phyloP scores from a whole-genome alignment of 2,329 filamentous ascomycete genomes.

The Pyrenophora tritici-repentis region DNA sequence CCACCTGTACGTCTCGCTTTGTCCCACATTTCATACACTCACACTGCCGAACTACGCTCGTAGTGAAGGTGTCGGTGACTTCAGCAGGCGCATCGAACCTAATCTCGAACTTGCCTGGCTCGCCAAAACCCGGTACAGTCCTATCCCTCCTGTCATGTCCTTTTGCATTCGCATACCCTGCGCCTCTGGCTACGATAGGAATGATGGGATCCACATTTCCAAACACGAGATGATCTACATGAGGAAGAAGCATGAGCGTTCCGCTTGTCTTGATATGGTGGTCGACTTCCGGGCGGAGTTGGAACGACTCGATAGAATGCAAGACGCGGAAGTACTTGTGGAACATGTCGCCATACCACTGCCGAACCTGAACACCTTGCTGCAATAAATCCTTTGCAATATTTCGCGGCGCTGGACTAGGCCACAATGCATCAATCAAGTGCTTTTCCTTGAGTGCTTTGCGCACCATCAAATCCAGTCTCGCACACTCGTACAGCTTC shows the following conservation, averaged over 20 bases:
- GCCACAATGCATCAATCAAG: constrained; percentile 44
- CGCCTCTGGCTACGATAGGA: constrained; percentile 40
- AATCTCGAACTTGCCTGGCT: constrained; percentile 41
- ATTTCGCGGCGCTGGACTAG: constrained; percentile 36
- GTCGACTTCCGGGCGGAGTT: constrained; percentile 40
- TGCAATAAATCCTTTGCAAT: constrained; percentile 34
- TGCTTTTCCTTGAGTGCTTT: constrained; percentile 48
- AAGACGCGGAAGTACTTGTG: constrained; percentile 43
- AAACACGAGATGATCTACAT: constrained; percentile 42
- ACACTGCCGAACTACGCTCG: constrained; percentile 39
- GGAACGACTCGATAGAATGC: constrained; percentile 39
- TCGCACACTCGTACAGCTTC: constrained; percentile 40
- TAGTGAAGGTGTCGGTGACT: constrained; percentile 37
- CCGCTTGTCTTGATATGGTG: constrained; percentile 35
- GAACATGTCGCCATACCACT: constrained; percentile 48
- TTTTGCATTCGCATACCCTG: constrained; percentile 36
- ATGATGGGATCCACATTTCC: constrained; percentile 42
- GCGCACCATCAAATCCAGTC: constrained; percentile 44
- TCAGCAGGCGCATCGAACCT: constrained; percentile 41
- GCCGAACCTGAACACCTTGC: constrained; percentile 41
- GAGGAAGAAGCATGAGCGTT: constrained; percentile 44
- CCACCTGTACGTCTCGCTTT: constrained; percentile 41
- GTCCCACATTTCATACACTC: constrained; percentile 45
- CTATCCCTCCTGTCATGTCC: constrained; percentile 22
- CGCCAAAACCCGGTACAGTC: constrained; percentile 28